Conservation (phyloP, 108 stramenopile genomes). For the Skeletonema grethae region DNA sequence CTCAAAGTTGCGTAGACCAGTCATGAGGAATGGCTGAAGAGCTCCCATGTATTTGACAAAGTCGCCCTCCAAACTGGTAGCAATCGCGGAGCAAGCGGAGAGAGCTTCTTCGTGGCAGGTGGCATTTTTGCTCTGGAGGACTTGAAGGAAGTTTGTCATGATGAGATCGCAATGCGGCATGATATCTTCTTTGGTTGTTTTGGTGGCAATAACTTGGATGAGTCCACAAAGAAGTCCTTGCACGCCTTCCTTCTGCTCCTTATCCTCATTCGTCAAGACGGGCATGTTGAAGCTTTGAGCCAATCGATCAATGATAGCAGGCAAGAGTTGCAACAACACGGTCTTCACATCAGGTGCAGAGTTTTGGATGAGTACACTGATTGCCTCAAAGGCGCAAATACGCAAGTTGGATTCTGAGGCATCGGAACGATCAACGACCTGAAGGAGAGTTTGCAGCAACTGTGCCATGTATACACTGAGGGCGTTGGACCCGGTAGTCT, state of each 20-base stretch:
- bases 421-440: slow-evolving; percentile 87
- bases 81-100: slow-evolving; percentile 86
- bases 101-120: slow-evolving; percentile 94
- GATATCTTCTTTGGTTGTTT: slow-evolving; percentile 76
- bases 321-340: slow-evolving; percentile 71
- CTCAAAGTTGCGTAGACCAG: slow-evolving; percentile 87
- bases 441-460: slow-evolving; percentile 79
- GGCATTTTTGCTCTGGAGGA: slow-evolving; percentile 84
- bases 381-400: slow-evolving; percentile 83
- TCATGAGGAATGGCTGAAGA: slow-evolving; percentile 80
- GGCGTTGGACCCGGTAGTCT: slow-evolving; percentile 71
- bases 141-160: slow-evolving; percentile 86
- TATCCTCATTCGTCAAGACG: slow-evolving; percentile 83
- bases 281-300: slow-evolving; percentile 72
- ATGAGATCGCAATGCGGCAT: slow-evolving; percentile 75
- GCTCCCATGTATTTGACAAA: slow-evolving; percentile 93
- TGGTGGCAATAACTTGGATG: slow-evolving; percentile 80
- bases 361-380: slow-evolving; percentile 83
- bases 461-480: slow-evolving; percentile 71
- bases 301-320: slow-evolving; percentile 80
- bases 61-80: slow-evolving; percentile 79
- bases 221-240: slow-evolving; percentile 87
- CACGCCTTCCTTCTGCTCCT: slow-evolving; percentile 82
- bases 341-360: slow-evolving; percentile 77
- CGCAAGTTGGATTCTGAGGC: slow-evolving; percentile 82